Base-by-base conservation (phyloP, 2,329 filamentous ascomycete genomes). In the Ceratocystiopsis minuta region DNA sequence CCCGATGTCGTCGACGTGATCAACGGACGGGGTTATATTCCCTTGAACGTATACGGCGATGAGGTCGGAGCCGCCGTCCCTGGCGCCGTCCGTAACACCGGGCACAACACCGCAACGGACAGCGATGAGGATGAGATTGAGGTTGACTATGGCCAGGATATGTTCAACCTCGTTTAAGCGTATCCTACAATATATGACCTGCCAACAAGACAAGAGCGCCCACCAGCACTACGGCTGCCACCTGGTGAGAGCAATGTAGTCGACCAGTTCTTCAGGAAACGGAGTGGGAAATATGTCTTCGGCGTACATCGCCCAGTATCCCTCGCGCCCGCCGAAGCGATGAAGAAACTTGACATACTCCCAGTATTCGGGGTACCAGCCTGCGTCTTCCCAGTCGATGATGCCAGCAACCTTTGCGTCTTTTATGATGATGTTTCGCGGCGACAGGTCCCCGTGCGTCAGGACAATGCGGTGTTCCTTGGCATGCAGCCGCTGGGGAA, bases 381-480 rank as follows among this genome's bases (percentile, higher is more conserved):
- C 64, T 17, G 60, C 54, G 28, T 57, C 54, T 48, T 68, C 64
- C 64, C 64, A 68, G 47, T 67, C 66, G 18, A 68, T 43, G 18
- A 68, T 57, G 3, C 57, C 65, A 36, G 54, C 54, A 15, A 66
- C 53, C 9, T 57, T 51, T 15, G 59, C 59, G 3, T 56, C 59
- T 2, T 52, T 46, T 3, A 60, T 53, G 4, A 69, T 44, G 28
- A 70, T 65, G 42, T 69, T 70, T 3, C 60, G 48, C 3, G 57
- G 58, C 11, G 55, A 56, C 12, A 74, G 54, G 50, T 74, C 68
- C 3, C 61, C 61, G 53, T 73, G 67, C 2, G 66, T 66, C 45
- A 73, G 64, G 1, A 64, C 57, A 31, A 60, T 51, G n/a, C 49
- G 49, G 46, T 60, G 54, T 16, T 51, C 32, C 0, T 49, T 53